Base-by-base conservation (phyloP, 371 early-diverging fungal species). In the Mortierella sp. region DNA sequence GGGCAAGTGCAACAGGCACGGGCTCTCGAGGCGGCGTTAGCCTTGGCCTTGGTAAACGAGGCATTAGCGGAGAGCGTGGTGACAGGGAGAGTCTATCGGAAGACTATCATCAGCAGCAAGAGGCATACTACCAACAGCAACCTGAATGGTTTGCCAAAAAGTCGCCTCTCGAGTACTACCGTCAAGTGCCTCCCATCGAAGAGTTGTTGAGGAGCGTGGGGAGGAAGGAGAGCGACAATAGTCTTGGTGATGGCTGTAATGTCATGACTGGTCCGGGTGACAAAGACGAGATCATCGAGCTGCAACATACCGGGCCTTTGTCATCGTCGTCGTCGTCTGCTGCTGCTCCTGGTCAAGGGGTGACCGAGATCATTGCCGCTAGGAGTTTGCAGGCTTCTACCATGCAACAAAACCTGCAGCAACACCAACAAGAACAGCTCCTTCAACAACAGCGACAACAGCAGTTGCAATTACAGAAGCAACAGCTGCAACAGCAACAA, bases 121-220 rank as follows among this genome's bases (percentile, higher is more conserved):
- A 64, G 37, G 34, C 31, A 0, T 44, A 61, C 53, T 67, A 53
- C 14, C 51, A 69, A 16, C 76, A 59, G 11, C 74, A 76, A 54
- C 76, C 76, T 44, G 70, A 54, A 19, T 76, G 76, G 76, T 76
- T 50, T 37, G 71, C 24, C 40, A 69, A 70, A 76, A 78, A 78
- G 64, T 73, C 73, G n/a, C 78, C 82, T 5, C 71, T 78, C 24
- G 81, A 81, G 59, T 81, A 81, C 40, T 81, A 77, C 21, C 74
- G 70, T 0, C 81, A 81, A 43, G 74, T 77, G 10, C 81, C 81
- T 2, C 77, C 81, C 5, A n/a, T 72, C 0, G 78, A 82, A 16
- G 40, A 72, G 21, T 14, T 74, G 3, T 28, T 26, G 28, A 31
- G 59, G 43, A 14, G 69, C 13, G 40, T 50, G 37, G 54, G 34